Base-by-base conservation (phyloP, 805 yeast genomes). In the Candida yuanshanica region DNA sequence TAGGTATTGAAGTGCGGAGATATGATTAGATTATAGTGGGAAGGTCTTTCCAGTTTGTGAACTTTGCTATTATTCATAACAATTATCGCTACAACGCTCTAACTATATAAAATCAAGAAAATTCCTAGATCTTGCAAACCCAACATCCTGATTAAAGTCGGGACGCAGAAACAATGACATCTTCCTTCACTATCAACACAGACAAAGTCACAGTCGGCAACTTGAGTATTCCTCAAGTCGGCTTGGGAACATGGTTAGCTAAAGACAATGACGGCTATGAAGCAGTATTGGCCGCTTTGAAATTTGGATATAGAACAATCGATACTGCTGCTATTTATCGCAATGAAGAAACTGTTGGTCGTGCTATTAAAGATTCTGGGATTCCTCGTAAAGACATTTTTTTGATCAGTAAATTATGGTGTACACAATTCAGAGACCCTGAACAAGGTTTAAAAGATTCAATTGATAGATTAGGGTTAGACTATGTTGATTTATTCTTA, bases 401-500 rank as follows among this genome's bases (percentile, higher is more conserved):
- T 51, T 65, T 84, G 50, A 82, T 89, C 50, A 83, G 91, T 43
- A 84, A 84, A 58, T 66, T 84, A 45, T 76, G 82, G 79, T 65
- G 70, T 45, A 64, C 76, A 13, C 56, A 50, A 44, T 52, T 46
- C 12, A 69, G 70, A 50, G 55, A 62, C 33, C 80, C 80, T 10
- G 74, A 56, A 27, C 64, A 56, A 18, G 83, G 82, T 10, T 62
- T 85, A 33, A 71, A 77, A 11, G 65, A 63, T 37, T 80, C 90
- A 7, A 67, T 86, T 53, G 52, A 70, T 50, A 77, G 80, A 53
- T 67, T 86, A 46, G 80, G 79, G 1, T 58, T 84, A 51, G 91
- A 82, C 39, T 87, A 87, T 55, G 81, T 87, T 39, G 95, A 87
- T 58, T 66, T 86, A 44, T 79, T 80, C 58, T 70, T 87, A 56